Evolutionary conservation across 331 rosid species (phyloP).

Genomic region (Telfairia occidentalis): DNA sequence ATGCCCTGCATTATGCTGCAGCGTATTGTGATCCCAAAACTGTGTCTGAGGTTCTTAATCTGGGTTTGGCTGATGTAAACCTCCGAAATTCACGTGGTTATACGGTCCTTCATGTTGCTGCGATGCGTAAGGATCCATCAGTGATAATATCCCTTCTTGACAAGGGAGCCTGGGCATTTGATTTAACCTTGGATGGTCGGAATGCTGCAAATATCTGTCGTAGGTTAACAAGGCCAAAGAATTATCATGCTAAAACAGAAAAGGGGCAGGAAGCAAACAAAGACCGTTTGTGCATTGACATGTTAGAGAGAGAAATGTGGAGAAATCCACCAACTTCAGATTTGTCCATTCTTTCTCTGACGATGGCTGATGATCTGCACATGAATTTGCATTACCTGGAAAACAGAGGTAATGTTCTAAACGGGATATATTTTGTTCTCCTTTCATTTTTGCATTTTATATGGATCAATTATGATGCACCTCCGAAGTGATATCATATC

Average conservation of each 20-base stretch:
- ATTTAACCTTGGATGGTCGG: slow-evolving; percentile 31
- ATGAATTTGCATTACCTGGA: slow-evolving; percentile 35
- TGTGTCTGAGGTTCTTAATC: slow-evolving; percentile 32
- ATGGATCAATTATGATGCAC: neutral
- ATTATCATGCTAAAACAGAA: slow-evolving; percentile 30
- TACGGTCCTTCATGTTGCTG: slow-evolving; percentile 41
- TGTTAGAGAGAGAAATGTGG: slow-evolving; percentile 39
- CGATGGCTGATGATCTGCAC: slow-evolving; percentile 37
- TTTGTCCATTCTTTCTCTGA: slow-evolving; percentile 21
- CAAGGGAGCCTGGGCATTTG: slow-evolving; percentile 35
- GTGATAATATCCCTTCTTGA: slow-evolving; percentile 29
- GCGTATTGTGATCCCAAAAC: slow-evolving; percentile 41
- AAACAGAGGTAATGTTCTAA: slow-evolving; percentile 29
- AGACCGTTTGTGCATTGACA: slow-evolving; percentile 39
- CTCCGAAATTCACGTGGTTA: slow-evolving; percentile 31
- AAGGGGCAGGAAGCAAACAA: slow-evolving; percentile 33
- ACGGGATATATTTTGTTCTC: neutral
- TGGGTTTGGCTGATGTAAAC: slow-evolving; percentile 33
- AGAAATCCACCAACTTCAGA: slow-evolving; percentile 25
- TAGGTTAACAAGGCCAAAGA: slow-evolving; percentile 41
- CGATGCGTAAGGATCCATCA: slow-evolving; percentile 39
- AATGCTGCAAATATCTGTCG: slow-evolving; percentile 37
- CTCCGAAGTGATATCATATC: neutral
- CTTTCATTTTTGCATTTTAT: neutral
- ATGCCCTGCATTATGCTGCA: slow-evolving; percentile 44